Percentiles rank a stretch among this genome's conserved stretches.
Conservation (phyloP, 257 asterid species). For the Apocynum venetum region DNA sequence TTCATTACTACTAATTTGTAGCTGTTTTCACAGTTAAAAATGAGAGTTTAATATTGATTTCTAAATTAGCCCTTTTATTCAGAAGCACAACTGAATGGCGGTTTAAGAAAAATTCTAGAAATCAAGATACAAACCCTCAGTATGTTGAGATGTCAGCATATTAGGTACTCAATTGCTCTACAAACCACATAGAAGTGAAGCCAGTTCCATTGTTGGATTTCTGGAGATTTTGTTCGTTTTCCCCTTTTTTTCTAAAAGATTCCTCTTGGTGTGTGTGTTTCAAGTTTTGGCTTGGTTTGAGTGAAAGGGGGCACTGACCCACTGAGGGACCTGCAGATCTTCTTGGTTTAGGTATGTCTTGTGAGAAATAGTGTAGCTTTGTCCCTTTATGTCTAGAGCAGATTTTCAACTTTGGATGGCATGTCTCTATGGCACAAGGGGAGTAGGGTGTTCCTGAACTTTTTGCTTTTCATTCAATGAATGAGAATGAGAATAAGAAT, state of each 20-base stretch:
- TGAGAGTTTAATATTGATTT: too few species aligned
- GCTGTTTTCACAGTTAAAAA: too few species aligned
- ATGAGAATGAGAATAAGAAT: not conserved
- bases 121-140: not conserved
- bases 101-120: too few species aligned
- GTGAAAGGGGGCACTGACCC: not conserved
- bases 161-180: not conserved
- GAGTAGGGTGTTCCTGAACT: not conserved
- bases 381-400: not conserved
- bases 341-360: not conserved
- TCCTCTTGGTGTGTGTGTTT: too few species aligned
- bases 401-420: not conserved
- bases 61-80: too few species aligned
- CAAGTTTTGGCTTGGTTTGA: not conserved
- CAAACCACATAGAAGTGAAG: conserved; percentile 7
- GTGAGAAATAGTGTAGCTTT: not conserved
- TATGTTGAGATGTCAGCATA: conserved; percentile 6
- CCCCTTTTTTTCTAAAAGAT: too few species aligned
- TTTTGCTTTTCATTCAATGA: not conserved
- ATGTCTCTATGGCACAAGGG: not conserved
- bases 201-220: not conserved
- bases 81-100: too few species aligned
- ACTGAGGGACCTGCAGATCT: too few species aligned
- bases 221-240: not conserved
- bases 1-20: too few species aligned